A percentile compares a stretch with the other conserved stretches of the same genome.
phyloP scores from a whole-genome alignment of 192 early-diverging fungal genomes.

The Fimicolochytrium jonesii region DNA sequence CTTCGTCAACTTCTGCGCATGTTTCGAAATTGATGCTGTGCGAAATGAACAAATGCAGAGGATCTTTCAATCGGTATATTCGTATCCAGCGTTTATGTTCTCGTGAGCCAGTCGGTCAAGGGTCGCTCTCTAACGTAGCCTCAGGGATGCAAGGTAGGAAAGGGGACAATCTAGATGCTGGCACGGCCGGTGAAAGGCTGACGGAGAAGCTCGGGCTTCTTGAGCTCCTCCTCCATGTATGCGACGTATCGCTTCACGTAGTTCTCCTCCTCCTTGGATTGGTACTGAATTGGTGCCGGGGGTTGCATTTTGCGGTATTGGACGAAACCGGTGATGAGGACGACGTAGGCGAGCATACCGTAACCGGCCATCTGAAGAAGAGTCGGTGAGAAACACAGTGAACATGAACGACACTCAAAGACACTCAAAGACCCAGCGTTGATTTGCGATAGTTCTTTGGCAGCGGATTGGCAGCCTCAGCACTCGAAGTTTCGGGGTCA shows the following conservation, averaged over 20 bases:
- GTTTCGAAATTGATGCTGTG: too few relatives aligned
- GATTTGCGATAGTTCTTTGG: neutral
- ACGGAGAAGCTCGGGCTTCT: slow-evolving; percentile 39
- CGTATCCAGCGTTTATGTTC: too few relatives aligned
- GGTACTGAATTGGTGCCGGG: slow-evolving; percentile 32
- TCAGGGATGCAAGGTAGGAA: too few relatives aligned
- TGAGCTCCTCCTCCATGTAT: slow-evolving; percentile 33
- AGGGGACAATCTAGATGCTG: slow-evolving; percentile 16
- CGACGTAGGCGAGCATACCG: slow-evolving; percentile 37
- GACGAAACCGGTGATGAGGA: slow-evolving; percentile 26
- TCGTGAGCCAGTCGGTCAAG: too few relatives aligned
- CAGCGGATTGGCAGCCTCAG: neutral
- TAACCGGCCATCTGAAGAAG: slow-evolving; percentile 36
- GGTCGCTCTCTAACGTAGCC: too few relatives aligned
- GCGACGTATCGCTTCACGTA: slow-evolving; percentile 44
- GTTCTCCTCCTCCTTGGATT: slow-evolving; percentile 41
- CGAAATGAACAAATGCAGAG: too few relatives aligned
- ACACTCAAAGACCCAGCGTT: neutral
- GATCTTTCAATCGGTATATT: too few relatives aligned
- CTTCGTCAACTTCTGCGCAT: too few relatives aligned
- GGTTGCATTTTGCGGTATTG: slow-evolving; percentile 34
- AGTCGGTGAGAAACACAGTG: neutral
- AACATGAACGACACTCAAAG: neutral
- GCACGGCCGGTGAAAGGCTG: slow-evolving; percentile 29
- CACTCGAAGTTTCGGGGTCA: neutral